phyloP scores from a whole-genome alignment of 805 yeast species.

The Starmerella apis region DNA sequence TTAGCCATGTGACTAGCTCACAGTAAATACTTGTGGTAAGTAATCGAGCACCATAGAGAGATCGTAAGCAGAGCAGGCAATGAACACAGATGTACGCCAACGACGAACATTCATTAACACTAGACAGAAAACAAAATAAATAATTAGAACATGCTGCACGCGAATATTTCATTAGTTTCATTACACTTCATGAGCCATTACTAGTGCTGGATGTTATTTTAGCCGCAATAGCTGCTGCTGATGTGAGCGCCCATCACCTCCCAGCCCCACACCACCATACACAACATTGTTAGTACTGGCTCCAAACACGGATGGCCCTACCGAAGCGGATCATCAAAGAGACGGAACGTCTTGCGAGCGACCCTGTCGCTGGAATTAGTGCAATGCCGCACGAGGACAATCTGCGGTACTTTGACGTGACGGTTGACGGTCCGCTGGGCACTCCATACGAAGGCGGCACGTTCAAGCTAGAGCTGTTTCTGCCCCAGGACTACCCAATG shows the following conservation, averaged over 20 bases:
- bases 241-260: constrained; percentile 2
- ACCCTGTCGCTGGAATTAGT: constrained; percentile 92
- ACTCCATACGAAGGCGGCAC: constrained; percentile 78
- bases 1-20: too few species aligned
- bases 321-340: constrained; percentile 95
- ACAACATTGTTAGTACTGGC: background rate
- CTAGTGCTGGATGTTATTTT: too few species aligned
- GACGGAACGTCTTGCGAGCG: constrained; percentile 81
- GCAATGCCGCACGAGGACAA: constrained; percentile 93
- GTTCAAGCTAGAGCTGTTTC: constrained; percentile 71
- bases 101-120: too few species aligned
- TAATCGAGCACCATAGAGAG: too few species aligned
- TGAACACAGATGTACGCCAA: too few species aligned
- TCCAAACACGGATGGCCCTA: constrained; percentile 31
- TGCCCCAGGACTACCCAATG: constrained; percentile 98
- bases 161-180: too few species aligned
- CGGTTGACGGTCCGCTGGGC: constrained; percentile 80
- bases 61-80: too few species aligned
- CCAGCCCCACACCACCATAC: background rate
- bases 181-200: background rate
- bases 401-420: constrained; percentile 82
- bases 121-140: too few species aligned
- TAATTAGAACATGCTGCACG: too few species aligned
- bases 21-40: too few species aligned
- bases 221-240: background rate